Evolutionary conservation across 495 filamentous ascomycete species (phyloP), one percentile per base, ranked within the genome.

Genomic region (Chaetomium tenue): DNA sequence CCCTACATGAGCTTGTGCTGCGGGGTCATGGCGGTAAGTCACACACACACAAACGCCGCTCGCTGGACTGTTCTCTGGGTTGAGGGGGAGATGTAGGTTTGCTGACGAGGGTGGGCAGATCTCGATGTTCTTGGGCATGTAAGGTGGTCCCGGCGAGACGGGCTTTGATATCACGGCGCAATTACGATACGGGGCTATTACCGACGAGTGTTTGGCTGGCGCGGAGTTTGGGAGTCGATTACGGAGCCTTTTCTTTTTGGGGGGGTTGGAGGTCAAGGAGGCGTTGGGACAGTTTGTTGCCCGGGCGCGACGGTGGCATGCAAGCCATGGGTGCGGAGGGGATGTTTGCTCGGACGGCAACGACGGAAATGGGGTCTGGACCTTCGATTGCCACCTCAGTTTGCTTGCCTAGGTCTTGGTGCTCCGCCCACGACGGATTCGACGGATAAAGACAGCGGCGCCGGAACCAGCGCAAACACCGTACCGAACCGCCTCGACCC

Each of bases 1-100:
- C 95, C 94, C 50, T 98, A 98, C 74, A 91, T 98, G 63, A 96
- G 93, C 78, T 78, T 97, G 70, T 97, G 92, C 75, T 98, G 95
- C 75, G 79, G 97, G 12, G 71, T 91, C 68, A 98, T 98, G 92
- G 95, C 95, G 65, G 94, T 97, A 74, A 54, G 78, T 22, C 8
- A 37, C 33, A 37, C 5, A 37, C 5, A 12, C 33, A 37, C 33
- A 37, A 5, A 12, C 33, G 8, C 33, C 9, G 8, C 6, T 1
- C 9, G 33, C 5, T 1, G 11, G 6, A 8, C 6, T 37, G 33
- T 1, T 37, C 9, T 8, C 33, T 12, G 33, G 33, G 33, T 11
- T 37, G 33, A 37, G 11, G 33, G 33, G 3, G 33, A 1, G 33
- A 12, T 37, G 33, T 37, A 8, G 33, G 33, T 37, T 37, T 44